Evolutionary conservation across 2,329 filamentous ascomycete species (phyloP).

Genomic region (Colletotrichum chlorophyti): DNA sequence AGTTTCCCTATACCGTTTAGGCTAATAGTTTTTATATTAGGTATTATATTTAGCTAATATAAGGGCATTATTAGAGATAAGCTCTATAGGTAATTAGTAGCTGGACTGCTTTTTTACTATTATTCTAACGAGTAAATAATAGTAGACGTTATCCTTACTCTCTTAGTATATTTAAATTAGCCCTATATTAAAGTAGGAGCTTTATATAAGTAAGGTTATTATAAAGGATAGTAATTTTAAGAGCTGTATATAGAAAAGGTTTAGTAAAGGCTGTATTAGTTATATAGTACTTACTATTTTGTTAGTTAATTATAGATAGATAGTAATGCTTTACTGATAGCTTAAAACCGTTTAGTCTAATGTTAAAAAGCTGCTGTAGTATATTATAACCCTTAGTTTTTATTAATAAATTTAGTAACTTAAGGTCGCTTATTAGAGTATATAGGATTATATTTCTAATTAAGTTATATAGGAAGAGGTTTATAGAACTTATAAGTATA

Average conservation of each 20-base stretch:
- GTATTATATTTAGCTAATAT: neutral
- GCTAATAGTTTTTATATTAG: neutral
- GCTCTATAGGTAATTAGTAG: neutral
- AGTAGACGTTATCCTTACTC: neutral
- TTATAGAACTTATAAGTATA: neutral
- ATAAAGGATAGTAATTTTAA: neutral
- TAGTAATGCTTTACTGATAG: neutral
- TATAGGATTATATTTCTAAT: neutral
- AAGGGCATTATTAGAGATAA: neutral
- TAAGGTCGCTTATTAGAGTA: neutral
- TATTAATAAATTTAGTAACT: neutral
- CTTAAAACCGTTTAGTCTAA: neutral
- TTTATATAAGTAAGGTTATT: neutral
- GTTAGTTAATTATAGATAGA: neutral
- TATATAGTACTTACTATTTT: neutral
- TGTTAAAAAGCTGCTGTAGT: neutral
- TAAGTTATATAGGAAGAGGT: neutral
- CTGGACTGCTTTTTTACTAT: neutral
- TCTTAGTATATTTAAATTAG: neutral
- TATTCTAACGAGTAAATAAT: neutral
- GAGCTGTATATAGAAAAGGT: neutral
- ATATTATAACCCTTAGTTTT: neutral
- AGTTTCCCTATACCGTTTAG: no score
- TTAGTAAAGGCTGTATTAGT: neutral
- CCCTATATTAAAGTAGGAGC: neutral